phyloP scores from a whole-genome alignment of 2,329 filamentous ascomycete species.

The Aureobasidium lini region DNA sequence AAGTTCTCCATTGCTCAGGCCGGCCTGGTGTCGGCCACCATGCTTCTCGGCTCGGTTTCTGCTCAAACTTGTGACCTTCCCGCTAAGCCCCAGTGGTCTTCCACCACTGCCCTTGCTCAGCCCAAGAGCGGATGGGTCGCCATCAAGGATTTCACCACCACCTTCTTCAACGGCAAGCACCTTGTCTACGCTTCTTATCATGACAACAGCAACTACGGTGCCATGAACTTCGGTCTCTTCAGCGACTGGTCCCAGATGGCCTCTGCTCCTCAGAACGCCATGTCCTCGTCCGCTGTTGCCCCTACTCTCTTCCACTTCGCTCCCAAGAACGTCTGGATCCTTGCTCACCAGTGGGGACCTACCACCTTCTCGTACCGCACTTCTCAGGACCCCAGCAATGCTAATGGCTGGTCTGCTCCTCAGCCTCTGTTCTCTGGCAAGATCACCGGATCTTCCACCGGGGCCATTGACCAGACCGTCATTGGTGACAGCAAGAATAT shows the following conservation, averaged over 20 bases:
- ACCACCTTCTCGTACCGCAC: conserved; percentile 55
- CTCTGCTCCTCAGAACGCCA: conserved; percentile 45
- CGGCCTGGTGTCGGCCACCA: conserved; percentile 9
- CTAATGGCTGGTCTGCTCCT: conserved; percentile 49
- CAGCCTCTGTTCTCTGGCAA: conserved; percentile 51
- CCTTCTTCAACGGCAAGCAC: conserved; percentile 49
- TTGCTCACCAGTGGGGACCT: conserved; percentile 58
- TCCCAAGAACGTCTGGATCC: conserved; percentile 56
- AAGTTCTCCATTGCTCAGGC: conserved; percentile 13
- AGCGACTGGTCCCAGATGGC: conserved; percentile 46
- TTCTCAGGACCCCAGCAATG: conserved; percentile 49
- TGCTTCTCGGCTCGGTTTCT: conserved; percentile 14
- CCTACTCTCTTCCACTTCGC: conserved; percentile 57
- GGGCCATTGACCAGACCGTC: conserved; percentile 55
- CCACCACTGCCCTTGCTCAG: conserved; percentile 42
- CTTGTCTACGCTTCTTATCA: conserved; percentile 53
- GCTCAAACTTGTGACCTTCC: conserved; percentile 42
- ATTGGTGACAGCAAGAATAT: conserved; percentile 55
- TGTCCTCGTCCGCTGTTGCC: conserved; percentile 44
- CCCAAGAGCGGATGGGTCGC: conserved; percentile 49
- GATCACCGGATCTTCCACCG: conserved; percentile 45
- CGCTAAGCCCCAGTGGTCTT: conserved; percentile 50
- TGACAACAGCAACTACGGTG: conserved; percentile 45
- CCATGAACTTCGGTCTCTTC: conserved; percentile 52
- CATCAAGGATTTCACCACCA: conserved; percentile 57